Conservation (phyloP, 2,329 filamentous ascomycete genomes). For the Sporothrix protearum region DNA sequence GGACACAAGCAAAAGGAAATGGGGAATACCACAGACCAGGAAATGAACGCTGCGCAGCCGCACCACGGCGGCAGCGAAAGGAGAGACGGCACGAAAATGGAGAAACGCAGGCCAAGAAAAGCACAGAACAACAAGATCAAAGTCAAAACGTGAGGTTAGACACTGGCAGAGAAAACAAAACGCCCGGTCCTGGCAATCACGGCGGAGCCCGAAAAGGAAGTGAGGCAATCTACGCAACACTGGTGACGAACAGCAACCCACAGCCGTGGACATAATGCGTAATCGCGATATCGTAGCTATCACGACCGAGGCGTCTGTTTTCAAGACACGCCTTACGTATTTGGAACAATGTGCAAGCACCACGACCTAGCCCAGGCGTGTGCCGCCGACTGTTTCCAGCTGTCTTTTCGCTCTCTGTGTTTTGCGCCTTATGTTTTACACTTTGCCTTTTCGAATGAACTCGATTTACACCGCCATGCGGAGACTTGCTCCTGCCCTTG, state of each 20-base stretch:
- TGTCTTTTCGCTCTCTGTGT: not conserved
- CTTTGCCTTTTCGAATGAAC: not conserved
- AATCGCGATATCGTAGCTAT: not conserved
- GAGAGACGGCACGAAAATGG: not conserved
- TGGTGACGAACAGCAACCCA: constrained; percentile 9
- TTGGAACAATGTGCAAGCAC: not conserved
- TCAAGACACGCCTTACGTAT: not conserved
- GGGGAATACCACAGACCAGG: not conserved
- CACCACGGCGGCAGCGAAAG: not conserved
- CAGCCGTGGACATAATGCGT: no score
- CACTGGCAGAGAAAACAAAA: not conserved
- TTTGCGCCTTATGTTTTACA: not conserved
- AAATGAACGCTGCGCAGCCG: not conserved
- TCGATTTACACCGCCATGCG: not conserved
- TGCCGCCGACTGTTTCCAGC: not conserved
- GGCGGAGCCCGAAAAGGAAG: constrained; percentile 5
- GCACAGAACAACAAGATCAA: not conserved
- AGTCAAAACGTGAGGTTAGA: not conserved
- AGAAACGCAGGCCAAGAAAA: not conserved
- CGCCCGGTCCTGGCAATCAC: constrained; percentile 13
- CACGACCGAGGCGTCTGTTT: not conserved
- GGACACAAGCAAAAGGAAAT: not conserved
- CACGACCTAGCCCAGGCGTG: not conserved
- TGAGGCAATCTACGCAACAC: not conserved
- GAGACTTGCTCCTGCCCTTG: not conserved